These are phyloP conservation scores for Claviceps lovelessii DNA, from an alignment of 2,329 filamentous ascomycete genomes.

Conservation along the genomic window DNA sequence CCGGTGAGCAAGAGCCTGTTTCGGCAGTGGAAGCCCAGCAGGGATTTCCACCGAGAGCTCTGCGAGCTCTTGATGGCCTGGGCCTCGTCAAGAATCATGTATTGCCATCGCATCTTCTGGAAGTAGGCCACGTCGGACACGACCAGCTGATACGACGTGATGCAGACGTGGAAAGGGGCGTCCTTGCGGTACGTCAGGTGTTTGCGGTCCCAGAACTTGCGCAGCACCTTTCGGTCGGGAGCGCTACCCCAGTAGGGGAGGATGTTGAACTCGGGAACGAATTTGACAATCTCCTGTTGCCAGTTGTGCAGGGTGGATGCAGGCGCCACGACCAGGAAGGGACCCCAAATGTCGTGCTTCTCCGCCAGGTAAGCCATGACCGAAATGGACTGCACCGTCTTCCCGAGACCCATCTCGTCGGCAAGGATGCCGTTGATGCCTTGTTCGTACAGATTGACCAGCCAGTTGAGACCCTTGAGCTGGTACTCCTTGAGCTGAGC, in stretches of 20 bases:
- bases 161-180: slow-evolving; percentile 85
- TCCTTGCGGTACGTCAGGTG: slow-evolving; percentile 91
- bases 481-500: slow-evolving; percentile 97
- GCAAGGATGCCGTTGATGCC: slow-evolving; percentile 98
- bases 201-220: slow-evolving; percentile 98
- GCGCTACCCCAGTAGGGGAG: slow-evolving; percentile 95
- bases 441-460: slow-evolving; percentile 97
- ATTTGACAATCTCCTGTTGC: slow-evolving; percentile 94
- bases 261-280: slow-evolving; percentile 89
- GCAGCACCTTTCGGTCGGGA: slow-evolving; percentile 83
- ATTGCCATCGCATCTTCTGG: slow-evolving; percentile 98
- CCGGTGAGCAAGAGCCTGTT: slow-evolving; percentile 88
- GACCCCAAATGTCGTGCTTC: slow-evolving; percentile 95
- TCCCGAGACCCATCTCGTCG: slow-evolving; percentile 98
- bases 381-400: slow-evolving; percentile 96
- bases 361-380: slow-evolving; percentile 98
- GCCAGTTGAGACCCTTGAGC: slow-evolving; percentile 97
- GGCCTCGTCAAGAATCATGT: slow-evolving; percentile 98
- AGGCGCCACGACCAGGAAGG: slow-evolving; percentile 90
- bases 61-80: slow-evolving; percentile 97
- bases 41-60: slow-evolving; percentile 91
- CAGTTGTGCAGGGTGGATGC: slow-evolving; percentile 97
- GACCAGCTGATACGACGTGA: slow-evolving; percentile 94
- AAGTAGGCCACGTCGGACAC: slow-evolving; percentile 95
- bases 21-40: slow-evolving; percentile 86